Evolutionary conservation across 805 yeast genomes (phyloP).

Genomic region (Schizosaccharomyces japonicus): DNA sequence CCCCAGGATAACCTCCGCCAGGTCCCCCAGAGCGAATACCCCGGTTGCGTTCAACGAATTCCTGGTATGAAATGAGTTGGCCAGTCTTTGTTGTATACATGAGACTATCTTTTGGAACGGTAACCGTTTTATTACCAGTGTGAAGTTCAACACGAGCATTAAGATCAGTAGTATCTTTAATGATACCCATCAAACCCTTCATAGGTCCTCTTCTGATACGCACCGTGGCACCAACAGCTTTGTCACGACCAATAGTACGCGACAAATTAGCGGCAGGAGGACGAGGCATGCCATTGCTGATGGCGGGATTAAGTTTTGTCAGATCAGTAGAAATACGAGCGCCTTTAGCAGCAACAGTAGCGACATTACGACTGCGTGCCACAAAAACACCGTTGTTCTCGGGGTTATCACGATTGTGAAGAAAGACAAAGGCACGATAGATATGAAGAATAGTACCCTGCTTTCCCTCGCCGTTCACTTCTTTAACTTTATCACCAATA

Average conservation of each 20-base stretch:
- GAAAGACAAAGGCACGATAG: conserved; percentile 53
- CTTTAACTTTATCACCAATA: conserved; percentile 83
- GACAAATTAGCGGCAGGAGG: conserved; percentile 19
- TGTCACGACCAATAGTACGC: conserved; percentile 54
- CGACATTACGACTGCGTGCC: conserved; percentile 46
- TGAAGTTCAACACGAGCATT: conserved; percentile 83
- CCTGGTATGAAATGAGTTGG: conserved; percentile 45
- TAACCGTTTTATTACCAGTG: conserved; percentile 69
- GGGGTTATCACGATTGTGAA: conserved; percentile 51
- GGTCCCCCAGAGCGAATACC: conserved; percentile 12
- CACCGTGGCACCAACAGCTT: conserved; percentile 60
- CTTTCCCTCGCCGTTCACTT: conserved; percentile 56
- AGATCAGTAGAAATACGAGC: conserved; percentile 31
- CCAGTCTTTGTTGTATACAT: conserved; percentile 44
- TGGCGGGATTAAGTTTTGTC: conserved; percentile 65
- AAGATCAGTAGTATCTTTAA: conserved; percentile 79
- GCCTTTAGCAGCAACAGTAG: conserved; percentile 67
- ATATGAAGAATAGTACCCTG: conserved; percentile 76
- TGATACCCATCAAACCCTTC: conserved; percentile 83
- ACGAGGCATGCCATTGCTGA: conserved; percentile 32
- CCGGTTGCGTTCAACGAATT: conserved; percentile 25
- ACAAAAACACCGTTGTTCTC: conserved; percentile 88
- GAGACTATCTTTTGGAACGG: conserved; percentile 57
- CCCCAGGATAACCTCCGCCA: conserved; percentile 8
- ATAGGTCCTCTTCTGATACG: conserved; percentile 76